Percentiles rank a stretch among this genome's conserved stretches.
Evolutionary conservation across 768 basidiomycete genomes (phyloP).

Genomic region (Dentipellis fragilis): DNA sequence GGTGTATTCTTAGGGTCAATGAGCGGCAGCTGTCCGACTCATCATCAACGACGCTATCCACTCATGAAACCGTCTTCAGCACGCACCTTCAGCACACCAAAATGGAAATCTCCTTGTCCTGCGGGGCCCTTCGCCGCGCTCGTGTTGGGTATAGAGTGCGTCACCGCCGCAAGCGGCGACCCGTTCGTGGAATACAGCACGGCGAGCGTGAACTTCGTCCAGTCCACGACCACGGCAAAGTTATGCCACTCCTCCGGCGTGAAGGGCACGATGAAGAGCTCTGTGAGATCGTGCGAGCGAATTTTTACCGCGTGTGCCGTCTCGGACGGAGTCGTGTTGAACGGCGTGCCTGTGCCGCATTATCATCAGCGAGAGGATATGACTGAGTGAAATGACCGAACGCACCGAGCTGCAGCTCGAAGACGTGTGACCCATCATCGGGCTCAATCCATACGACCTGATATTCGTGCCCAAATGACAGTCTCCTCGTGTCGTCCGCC

Average conservation of each 20-base stretch:
- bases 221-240: slow-evolving; percentile 49
- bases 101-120: slow-evolving; percentile 52
- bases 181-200: slow-evolving; percentile 41
- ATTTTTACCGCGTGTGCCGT: slow-evolving; percentile 44
- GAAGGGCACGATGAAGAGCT: slow-evolving; percentile 42
- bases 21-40: slow-evolving; percentile 37
- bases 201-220: slow-evolving; percentile 37
- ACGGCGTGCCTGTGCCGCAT: slow-evolving; percentile 37
- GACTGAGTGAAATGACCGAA: background rate
- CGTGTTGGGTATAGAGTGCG: slow-evolving; percentile 30
- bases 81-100: slow-evolving; percentile 48
- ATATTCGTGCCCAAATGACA: slow-evolving; percentile 51
- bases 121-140: slow-evolving; percentile 28
- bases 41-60: background rate
- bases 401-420: slow-evolving; percentile 48
- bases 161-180: slow-evolving; percentile 31
- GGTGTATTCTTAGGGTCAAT: slow-evolving; percentile 35
- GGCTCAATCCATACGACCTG: slow-evolving; percentile 58
- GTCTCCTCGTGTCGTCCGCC: slow-evolving; percentile 26
- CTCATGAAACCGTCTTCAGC: background rate
- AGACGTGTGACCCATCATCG: slow-evolving; percentile 47
- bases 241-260: slow-evolving; percentile 41
- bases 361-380: background rate
- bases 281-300: slow-evolving; percentile 40
- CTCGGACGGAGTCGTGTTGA: slow-evolving; percentile 38